Conservation (phyloP, 2,329 filamentous ascomycete genomes). For the Polychaeton citri region DNA sequence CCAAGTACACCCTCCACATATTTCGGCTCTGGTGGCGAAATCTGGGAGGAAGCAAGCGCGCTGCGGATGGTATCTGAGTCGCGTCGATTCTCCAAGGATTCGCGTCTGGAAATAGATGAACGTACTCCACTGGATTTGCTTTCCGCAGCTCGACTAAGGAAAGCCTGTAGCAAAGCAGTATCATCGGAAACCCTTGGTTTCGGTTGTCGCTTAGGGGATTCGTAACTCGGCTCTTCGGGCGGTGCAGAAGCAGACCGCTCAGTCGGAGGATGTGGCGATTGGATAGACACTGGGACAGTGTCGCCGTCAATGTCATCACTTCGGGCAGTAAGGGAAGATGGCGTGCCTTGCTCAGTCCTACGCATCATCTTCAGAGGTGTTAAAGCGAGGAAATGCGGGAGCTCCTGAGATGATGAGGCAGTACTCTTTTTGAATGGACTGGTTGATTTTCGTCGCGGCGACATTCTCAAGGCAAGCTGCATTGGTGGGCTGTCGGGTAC, state of each 20-base stretch:
- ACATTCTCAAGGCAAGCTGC: slow-evolving; percentile 12
- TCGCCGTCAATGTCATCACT: not conserved
- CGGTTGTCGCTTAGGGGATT: slow-evolving; percentile 11
- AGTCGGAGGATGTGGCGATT: slow-evolving; percentile 1
- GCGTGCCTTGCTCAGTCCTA: not conserved
- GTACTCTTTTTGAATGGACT: slow-evolving; percentile 13
- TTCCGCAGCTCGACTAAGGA: slow-evolving; percentile 35
- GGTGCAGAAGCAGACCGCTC: slow-evolving; percentile 18
- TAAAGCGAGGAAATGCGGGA: slow-evolving; percentile 16
- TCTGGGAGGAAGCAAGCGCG: slow-evolving; percentile 26
- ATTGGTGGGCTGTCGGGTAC: too few relatives aligned
- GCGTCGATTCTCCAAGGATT: slow-evolving; percentile 32
- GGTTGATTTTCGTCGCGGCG: slow-evolving; percentile 15
- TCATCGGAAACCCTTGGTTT: slow-evolving; percentile 29
- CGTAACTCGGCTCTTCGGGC: slow-evolving; percentile 18
- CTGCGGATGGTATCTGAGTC: slow-evolving; percentile 34
- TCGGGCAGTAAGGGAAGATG: not conserved
- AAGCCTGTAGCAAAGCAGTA: slow-evolving; percentile 36
- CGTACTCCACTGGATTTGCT: slow-evolving; percentile 23
- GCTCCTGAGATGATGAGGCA: slow-evolving; percentile 4
- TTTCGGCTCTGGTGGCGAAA: slow-evolving; percentile 21
- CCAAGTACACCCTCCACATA: slow-evolving; percentile 19
- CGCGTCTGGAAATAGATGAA: slow-evolving; percentile 21
- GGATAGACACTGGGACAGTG: too few relatives aligned
- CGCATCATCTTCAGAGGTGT: slow-evolving; percentile 11